phyloP scores from a whole-genome alignment of 805 yeast species.

The Danielia oregonensis region DNA sequence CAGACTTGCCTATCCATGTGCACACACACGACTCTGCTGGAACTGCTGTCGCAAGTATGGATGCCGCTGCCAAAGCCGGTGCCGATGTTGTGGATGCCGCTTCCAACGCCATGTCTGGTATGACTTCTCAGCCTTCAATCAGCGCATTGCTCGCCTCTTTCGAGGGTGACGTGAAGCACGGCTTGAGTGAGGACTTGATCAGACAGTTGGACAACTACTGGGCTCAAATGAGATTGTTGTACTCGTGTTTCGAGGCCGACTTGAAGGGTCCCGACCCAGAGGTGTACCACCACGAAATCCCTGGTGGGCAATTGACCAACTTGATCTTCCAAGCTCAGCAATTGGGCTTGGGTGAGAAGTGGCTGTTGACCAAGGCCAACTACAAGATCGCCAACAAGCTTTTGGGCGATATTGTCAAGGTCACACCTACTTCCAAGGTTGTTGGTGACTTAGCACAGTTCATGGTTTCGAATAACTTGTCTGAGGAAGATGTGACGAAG shows the following conservation, averaged over 20 bases:
- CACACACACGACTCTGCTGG: conserved; percentile 99
- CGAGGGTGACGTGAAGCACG: conserved; percentile 80
- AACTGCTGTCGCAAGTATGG: conserved; percentile 97
- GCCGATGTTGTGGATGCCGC: conserved; percentile 99
- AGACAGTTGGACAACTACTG: conserved; percentile 91
- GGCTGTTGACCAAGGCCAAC: conserved; percentile 94
- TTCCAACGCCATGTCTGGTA: conserved; percentile 94
- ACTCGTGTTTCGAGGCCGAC: conserved; percentile 97
- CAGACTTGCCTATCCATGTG: conserved; percentile 94
- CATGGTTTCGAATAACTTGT: conserved; percentile 93
- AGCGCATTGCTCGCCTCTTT: conserved; percentile 89
- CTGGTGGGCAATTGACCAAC: conserved; percentile 99
- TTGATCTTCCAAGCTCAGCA: conserved; percentile 98
- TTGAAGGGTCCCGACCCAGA: conserved; percentile 99
- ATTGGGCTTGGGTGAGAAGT: conserved; percentile 93
- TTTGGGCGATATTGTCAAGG: conserved; percentile 96
- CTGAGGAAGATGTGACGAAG: conserved; percentile 78
- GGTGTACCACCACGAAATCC: conserved; percentile 96
- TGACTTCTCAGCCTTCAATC: conserved; percentile 97
- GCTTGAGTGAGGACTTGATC: conserved; percentile 61
- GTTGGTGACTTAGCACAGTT: conserved; percentile 99
- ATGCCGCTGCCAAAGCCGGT: conserved; percentile 91
- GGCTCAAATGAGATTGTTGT: conserved; percentile 97
- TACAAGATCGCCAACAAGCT: conserved; percentile 87
- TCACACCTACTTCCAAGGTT: conserved; percentile 99